These are phyloP conservation scores for Kondoa malvinella DNA, from an alignment of 768 basidiomycete species.

Conservation along the genomic window DNA sequence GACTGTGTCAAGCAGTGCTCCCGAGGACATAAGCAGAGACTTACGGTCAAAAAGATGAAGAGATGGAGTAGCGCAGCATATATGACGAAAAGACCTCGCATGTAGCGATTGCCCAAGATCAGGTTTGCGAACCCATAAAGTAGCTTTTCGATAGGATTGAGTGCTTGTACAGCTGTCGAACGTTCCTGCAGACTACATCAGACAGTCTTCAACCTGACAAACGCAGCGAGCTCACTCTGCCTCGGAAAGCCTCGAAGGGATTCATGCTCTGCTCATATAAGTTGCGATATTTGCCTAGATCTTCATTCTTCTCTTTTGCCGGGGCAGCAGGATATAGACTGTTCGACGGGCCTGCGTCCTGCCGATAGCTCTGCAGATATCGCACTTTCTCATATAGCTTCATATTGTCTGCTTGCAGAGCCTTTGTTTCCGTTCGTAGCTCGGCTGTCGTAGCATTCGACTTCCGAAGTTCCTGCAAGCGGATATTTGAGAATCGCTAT, in stretches of 20 bases:
- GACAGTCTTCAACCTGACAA: not conserved
- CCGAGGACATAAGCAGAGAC: conserved; percentile 2
- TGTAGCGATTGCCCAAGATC: conserved; percentile 72
- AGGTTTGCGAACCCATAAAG: conserved; percentile 68
- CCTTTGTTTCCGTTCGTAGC: conserved; percentile 77
- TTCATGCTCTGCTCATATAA: conserved; percentile 96
- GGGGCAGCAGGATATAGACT: conserved; percentile 4
- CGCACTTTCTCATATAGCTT: conserved; percentile 98
- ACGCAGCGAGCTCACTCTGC: conserved; percentile 48
- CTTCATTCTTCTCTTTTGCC: conserved; percentile 32
- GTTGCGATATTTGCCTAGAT: conserved; percentile 72
- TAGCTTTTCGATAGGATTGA: conserved; percentile 79
- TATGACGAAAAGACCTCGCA: conserved; percentile 71
- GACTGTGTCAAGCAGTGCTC: not conserved
- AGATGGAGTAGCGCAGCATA: conserved; percentile 68
- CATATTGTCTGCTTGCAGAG: conserved; percentile 81
- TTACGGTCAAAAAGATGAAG: conserved; percentile 43
- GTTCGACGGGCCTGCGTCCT: conserved; percentile 43
- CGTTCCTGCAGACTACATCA: conserved; percentile 50
- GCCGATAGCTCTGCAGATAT: conserved; percentile 92
- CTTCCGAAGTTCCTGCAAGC: conserved; percentile 64
- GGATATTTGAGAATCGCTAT: conserved; percentile 1
- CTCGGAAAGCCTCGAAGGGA: conserved; percentile 92
- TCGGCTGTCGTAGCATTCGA: conserved; percentile 91
- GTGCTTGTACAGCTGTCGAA: conserved; percentile 71